Base-by-base conservation (phyloP, 805 yeast species). In the Hyphopichia homilentoma region DNA sequence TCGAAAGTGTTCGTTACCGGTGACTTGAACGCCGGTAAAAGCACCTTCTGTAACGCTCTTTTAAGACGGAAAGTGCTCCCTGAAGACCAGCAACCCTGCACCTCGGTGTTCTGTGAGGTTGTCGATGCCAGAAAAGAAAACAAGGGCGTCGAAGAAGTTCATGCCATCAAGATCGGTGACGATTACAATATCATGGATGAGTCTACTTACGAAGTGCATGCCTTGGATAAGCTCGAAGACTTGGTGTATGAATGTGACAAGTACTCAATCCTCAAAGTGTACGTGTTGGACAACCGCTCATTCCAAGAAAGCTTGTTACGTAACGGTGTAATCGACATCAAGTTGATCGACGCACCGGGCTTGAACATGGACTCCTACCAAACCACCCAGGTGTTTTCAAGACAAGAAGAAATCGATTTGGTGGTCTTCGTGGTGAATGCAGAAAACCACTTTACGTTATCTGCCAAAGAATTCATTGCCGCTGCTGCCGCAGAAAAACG, bases 71-170 rank as follows among this genome's bases (percentile, higher is more conserved):
- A 77, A 30, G 59, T 93, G 3, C 61, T 93, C 29, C 98, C 99
- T 0, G 95, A 84, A 50, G 99, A 93, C 58, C 98, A 93, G 51
- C 95, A 93, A 53, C 99, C 99, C 2, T 88, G 97, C 49, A 93
- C 99, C 0, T 81, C 85, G 40, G 96, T 93, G 0, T 94, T 94
- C 50, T 89, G 96, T 54, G 98, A 94, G 59, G 90, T 94, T 6
- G 66, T 85, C 18, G 96, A 93, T 55, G 86, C 88, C 7, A 65
- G 77, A 14, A 54, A 52, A 17, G 84, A 79, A 27, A 90, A 90
- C 51, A 63, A 70, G 25, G 77, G 81, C 12, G 48, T 77, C 11
- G 97, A 94, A 59, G 95, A 89, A 55, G 97, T 90, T 1, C 98
- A 93, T 59, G 97, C 98, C 0, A 79, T 93, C 14, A 75, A 78